Evolutionary conservation across 1,139 yeast genomes (phyloP).

Genomic region (Hansenula lynferdii): DNA sequence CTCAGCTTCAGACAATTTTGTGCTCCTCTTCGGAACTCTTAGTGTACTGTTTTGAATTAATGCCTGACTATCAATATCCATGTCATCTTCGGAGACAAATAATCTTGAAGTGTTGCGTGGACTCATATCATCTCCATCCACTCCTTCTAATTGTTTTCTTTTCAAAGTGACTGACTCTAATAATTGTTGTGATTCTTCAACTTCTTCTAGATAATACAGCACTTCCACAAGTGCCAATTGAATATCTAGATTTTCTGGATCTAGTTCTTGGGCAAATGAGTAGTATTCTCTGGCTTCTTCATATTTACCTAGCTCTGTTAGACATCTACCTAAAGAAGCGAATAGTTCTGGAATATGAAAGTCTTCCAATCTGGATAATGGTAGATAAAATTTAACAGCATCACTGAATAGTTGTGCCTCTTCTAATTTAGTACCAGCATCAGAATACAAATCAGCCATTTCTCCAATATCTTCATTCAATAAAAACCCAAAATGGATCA

Average conservation of each 20-base stretch:
- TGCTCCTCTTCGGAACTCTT: conserved; percentile 25
- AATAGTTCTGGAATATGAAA: conserved; percentile 48
- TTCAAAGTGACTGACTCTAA: conserved; percentile 46
- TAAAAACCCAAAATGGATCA: conserved; percentile 58
- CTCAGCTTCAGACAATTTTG: conserved; percentile 50
- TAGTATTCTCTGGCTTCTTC: conserved; percentile 67
- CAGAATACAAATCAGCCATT: conserved; percentile 67
- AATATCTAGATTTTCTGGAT: conserved; percentile 65
- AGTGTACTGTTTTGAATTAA: conserved; percentile 30
- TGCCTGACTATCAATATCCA: conserved; percentile 24
- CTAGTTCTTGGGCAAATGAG: conserved; percentile 47
- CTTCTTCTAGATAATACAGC: conserved; percentile 65
- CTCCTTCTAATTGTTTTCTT: conserved; percentile 22
- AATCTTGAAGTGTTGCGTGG: background rate
- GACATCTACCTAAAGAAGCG: conserved; percentile 70
- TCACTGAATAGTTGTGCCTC: conserved; percentile 64
- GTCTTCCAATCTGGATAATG: conserved; percentile 47
- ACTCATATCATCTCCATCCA: background rate
- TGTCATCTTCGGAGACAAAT: background rate
- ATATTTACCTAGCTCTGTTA: conserved; percentile 66
- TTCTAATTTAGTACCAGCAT: conserved; percentile 72
- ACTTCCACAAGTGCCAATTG: conserved; percentile 81
- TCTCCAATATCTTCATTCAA: conserved; percentile 52
- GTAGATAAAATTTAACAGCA: conserved; percentile 62
- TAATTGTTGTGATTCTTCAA: conserved; percentile 53